These are phyloP conservation scores for Skeletonema grethae DNA, from an alignment of 108 stramenopile species.

Conservation along the genomic window DNA sequence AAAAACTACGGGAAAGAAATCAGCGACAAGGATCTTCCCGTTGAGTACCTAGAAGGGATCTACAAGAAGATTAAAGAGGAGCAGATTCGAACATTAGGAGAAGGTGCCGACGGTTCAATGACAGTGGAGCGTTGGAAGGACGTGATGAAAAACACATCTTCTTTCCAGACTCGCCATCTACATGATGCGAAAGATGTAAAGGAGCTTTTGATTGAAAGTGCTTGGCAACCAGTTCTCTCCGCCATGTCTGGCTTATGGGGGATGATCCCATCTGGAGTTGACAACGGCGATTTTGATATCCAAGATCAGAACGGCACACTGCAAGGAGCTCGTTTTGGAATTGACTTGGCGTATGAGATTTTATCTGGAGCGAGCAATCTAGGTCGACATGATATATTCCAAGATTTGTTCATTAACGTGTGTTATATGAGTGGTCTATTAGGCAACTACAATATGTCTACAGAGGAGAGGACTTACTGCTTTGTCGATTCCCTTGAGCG, in stretches of 20 bases:
- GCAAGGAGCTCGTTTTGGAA: slow-evolving; percentile 80
- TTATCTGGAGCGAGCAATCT: slow-evolving; percentile 68
- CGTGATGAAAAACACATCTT: slow-evolving; percentile 53
- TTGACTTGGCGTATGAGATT: slow-evolving; percentile 82
- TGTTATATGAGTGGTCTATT: slow-evolving; percentile 74
- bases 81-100: slow-evolving; percentile 88
- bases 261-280: slow-evolving; percentile 22
- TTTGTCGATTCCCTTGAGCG: slow-evolving; percentile 76
- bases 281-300: slow-evolving; percentile 20
- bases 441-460: slow-evolving; percentile 47
- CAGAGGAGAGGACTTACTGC: slow-evolving; percentile 40
- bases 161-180: background rate
- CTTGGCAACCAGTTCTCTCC: slow-evolving; percentile 82
- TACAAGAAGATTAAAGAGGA: slow-evolving; percentile 86
- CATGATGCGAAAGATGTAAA: slow-evolving; percentile 56
- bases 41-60: slow-evolving; percentile 85
- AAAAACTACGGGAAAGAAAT: slow-evolving; percentile 92
- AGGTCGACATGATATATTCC: slow-evolving; percentile 76
- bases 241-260: slow-evolving; percentile 84
- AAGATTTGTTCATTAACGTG: slow-evolving; percentile 68
- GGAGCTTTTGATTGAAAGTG: slow-evolving; percentile 79
- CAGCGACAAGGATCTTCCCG: slow-evolving; percentile 86
- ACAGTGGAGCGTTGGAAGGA: slow-evolving; percentile 93
- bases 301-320: slow-evolving; percentile 47
- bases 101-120: slow-evolving; percentile 88